phyloP scores from a whole-genome alignment of 1,284 basidiomycete genomes.

The Somion occarium region DNA sequence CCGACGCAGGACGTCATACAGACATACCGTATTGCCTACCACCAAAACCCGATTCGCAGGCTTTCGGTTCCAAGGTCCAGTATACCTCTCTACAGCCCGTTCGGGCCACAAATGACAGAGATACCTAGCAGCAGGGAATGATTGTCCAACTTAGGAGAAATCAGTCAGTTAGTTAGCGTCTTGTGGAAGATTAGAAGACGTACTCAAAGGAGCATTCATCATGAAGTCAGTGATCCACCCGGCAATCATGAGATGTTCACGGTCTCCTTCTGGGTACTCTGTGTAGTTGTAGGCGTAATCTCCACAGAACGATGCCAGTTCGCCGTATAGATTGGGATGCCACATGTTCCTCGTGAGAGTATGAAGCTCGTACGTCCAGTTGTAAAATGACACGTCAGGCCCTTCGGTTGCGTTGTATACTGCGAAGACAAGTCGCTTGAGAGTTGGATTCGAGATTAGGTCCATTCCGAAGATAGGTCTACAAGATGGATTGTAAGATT shows the following conservation, averaged over 20 bases:
- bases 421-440: neutral
- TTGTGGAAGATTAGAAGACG: neutral
- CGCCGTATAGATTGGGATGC: neutral
- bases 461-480: neutral
- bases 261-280: neutral
- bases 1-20: too few relatives aligned
- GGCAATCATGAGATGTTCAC: neutral
- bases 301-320: neutral
- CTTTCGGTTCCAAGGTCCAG: slow-evolving; percentile 20
- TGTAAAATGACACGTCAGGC: neutral
- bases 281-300: neutral
- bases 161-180: neutral
- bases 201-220: neutral
- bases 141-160: slow-evolving; percentile 8
- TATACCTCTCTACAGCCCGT: slow-evolving; percentile 21
- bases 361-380: neutral
- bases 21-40: slow-evolving; percentile 16
- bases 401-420: neutral
- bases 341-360: neutral
- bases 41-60: slow-evolving; percentile 18
- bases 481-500: too few relatives aligned
- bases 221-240: neutral
- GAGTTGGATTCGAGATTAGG: neutral
- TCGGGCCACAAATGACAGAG: slow-evolving; percentile 15
- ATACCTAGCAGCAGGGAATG: slow-evolving; percentile 8